Evolutionary conservation across 2,329 filamentous ascomycete species (phyloP).

Genomic region (Talaromyces sp.): DNA sequence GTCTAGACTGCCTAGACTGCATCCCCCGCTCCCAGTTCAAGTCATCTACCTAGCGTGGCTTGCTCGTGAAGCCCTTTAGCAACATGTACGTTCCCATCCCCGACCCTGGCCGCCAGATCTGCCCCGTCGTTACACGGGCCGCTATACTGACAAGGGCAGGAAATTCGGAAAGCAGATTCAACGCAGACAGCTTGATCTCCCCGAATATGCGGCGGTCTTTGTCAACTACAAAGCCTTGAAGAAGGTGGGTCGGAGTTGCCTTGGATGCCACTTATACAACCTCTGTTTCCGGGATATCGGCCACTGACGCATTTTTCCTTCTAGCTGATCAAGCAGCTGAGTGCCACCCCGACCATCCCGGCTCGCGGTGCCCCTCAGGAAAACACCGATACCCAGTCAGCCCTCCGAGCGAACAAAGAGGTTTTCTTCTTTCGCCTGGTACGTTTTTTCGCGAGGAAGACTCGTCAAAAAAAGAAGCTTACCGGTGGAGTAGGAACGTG

Average conservation of each 20-base stretch:
- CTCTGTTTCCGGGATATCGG: conserved; percentile 10
- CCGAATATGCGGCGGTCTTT: conserved; percentile 98
- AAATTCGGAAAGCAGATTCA: conserved; percentile 99
- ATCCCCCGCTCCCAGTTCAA: not conserved
- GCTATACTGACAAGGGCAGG: conserved; percentile 49
- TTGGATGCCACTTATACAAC: not conserved
- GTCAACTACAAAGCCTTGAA: conserved; percentile 99
- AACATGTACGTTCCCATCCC: not conserved
- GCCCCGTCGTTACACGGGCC: not conserved
- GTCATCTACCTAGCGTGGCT: not conserved
- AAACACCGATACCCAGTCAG: conserved; percentile 69
- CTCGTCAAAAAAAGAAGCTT: not conserved
- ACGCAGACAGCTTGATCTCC: conserved; percentile 96
- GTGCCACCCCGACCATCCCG: conserved; percentile 77
- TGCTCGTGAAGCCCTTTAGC: not conserved
- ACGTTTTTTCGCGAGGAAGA: conserved; percentile 28
- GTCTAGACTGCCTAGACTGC: not conserved
- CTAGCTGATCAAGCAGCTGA: conserved; percentile 96
- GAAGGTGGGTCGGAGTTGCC: conserved; percentile 61
- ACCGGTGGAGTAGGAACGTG: conserved; percentile 66
- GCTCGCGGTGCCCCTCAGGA: conserved; percentile 59
- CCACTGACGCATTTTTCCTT: conserved; percentile 14
- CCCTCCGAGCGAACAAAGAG: conserved; percentile 92
- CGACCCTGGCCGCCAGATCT: not conserved
- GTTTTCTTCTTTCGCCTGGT: conserved; percentile 98